phyloP scores from a whole-genome alignment of 2,329 filamentous ascomycete genomes.

The Beauveria rudraprayagi region DNA sequence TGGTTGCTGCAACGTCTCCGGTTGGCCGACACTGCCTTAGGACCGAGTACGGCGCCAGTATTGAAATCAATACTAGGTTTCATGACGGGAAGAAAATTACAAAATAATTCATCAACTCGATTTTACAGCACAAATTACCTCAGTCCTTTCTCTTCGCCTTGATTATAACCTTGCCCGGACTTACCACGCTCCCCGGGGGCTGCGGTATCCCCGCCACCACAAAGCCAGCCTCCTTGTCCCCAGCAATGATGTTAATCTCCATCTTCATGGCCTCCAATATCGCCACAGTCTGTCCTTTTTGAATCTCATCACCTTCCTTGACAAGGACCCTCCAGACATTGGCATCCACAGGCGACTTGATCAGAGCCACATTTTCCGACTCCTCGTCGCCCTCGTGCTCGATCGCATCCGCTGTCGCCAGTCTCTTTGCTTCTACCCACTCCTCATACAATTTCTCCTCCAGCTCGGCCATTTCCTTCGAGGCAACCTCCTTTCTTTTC shows the following conservation, averaged over 20 bases:
- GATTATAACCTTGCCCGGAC: not conserved
- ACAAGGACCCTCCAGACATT: constrained; percentile 47
- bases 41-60: too few relatives aligned
- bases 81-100: too few relatives aligned
- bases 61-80: too few relatives aligned
- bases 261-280: constrained; percentile 52
- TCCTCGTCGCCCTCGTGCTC: not conserved
- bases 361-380: constrained; percentile 22
- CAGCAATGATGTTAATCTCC: constrained; percentile 36
- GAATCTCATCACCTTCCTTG: constrained; percentile 31
- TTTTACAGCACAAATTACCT: not conserved
- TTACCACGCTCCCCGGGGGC: constrained; percentile 7
- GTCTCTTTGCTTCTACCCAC: constrained; percentile 14
- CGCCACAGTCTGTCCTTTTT: constrained; percentile 33
- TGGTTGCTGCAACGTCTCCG: too few relatives aligned
- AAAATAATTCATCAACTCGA: too few relatives aligned
- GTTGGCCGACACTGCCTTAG: too few relatives aligned
- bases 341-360: constrained; percentile 38
- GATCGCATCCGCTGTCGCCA: constrained; percentile 12
- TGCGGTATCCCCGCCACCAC: not conserved
- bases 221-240: not conserved
- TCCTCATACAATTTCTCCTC: constrained; percentile 22
- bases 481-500: not conserved
- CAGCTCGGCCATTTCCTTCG: constrained; percentile 16
- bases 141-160: not conserved